phyloP scores from a whole-genome alignment of 495 filamentous ascomycete species.

The Rostrohypoxylon terebratum region DNA sequence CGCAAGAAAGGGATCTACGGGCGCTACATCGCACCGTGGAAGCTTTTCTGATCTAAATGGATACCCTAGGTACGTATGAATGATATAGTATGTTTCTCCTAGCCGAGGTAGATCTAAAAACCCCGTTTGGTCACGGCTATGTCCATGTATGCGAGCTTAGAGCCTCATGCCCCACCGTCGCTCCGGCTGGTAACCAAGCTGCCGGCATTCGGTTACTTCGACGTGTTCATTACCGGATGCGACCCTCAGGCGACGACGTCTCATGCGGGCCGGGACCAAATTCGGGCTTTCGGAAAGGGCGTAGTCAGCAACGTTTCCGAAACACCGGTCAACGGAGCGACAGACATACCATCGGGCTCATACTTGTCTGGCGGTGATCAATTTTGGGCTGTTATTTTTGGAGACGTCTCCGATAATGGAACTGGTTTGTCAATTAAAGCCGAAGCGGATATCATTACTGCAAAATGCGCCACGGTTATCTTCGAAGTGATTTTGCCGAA shows the following conservation, averaged over 20 bases:
- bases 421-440: slow-evolving; percentile 3
- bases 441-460: slow-evolving; percentile 30
- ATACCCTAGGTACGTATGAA: slow-evolving; percentile 7
- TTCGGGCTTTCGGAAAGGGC: slow-evolving; percentile 39
- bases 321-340: slow-evolving; percentile 1
- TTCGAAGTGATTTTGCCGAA: slow-evolving; percentile 7
- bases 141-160: slow-evolving; percentile 20
- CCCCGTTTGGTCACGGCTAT: slow-evolving; percentile 27
- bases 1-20: background rate
- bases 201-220: slow-evolving; percentile 36
- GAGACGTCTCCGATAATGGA: background rate
- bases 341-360: background rate
- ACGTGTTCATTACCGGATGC: slow-evolving; percentile 22
- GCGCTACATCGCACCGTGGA: slow-evolving; percentile 13
- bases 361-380: background rate
- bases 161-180: slow-evolving; percentile 33
- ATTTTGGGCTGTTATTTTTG: background rate
- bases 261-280: slow-evolving; percentile 32
- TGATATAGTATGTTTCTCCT: slow-evolving; percentile 16
- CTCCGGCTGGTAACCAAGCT: slow-evolving; percentile 26
- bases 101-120: slow-evolving; percentile 37
- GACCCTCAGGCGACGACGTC: slow-evolving; percentile 34
- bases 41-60: background rate
- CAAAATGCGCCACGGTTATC: slow-evolving; percentile 10
- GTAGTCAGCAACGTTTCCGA: slow-evolving; percentile 16